Conservation (phyloP, 768 basidiomycete species). For the Termitomyces sp. region DNA sequence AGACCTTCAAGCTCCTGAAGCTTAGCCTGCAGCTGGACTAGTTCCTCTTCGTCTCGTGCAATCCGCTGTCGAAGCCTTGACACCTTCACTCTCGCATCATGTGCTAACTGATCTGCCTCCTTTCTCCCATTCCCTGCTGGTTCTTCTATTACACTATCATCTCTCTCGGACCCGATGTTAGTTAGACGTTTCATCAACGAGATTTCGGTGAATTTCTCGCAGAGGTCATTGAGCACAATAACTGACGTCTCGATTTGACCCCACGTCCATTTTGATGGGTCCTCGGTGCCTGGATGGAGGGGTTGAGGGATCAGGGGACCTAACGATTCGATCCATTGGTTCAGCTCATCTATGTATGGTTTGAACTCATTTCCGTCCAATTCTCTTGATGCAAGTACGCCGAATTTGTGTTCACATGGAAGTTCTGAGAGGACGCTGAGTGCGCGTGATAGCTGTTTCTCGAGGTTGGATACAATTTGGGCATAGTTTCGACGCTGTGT, state of each 20-base stretch:
- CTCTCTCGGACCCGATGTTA: neutral
- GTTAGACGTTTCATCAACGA: neutral
- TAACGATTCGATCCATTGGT: slow-evolving; percentile 6
- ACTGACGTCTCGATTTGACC: slow-evolving; percentile 4
- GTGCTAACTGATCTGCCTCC: neutral
- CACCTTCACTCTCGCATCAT: neutral
- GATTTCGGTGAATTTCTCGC: neutral
- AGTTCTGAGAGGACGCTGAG: neutral
- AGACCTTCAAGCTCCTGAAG: slow-evolving; percentile 2
- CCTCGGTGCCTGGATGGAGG: neutral
- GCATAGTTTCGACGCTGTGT: neutral
- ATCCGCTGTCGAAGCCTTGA: neutral
- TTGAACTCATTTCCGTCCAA: neutral
- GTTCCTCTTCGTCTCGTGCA: neutral
- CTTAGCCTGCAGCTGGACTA: slow-evolving; percentile 2
- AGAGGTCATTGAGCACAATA: neutral
- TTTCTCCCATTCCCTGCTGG: neutral
- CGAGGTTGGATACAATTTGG: neutral
- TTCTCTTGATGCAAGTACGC: neutral
- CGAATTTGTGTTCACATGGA: neutral
- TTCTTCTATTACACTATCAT: neutral
- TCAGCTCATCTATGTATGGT: slow-evolving; percentile 2
- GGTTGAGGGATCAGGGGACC: neutral
- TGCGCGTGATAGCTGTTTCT: neutral
- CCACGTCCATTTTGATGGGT: slow-evolving; percentile 9